phyloP scores from a whole-genome alignment of 1,284 basidiomycete species.

The Puccinia triticina region DNA sequence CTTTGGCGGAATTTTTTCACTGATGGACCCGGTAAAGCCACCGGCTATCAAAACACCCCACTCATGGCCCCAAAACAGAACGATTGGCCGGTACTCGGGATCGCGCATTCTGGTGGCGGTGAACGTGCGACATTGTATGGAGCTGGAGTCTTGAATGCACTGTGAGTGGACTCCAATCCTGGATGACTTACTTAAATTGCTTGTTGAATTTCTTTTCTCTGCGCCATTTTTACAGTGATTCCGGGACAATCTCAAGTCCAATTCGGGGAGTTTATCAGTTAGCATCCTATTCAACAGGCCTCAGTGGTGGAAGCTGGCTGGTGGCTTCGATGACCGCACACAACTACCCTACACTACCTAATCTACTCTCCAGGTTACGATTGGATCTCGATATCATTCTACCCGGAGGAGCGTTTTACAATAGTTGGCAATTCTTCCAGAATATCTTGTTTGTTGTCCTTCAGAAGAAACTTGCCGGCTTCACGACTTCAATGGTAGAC shows the following conservation, averaged over 20 bases:
- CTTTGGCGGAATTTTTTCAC: conserved; percentile 24
- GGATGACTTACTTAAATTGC: neutral
- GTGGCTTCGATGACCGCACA: conserved; percentile 56
- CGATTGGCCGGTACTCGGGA: conserved; percentile 35
- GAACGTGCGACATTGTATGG: conserved; percentile 36
- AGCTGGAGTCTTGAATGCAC: conserved; percentile 36
- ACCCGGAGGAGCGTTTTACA: neutral
- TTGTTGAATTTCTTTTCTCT: neutral
- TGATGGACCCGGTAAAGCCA: conserved; percentile 19
- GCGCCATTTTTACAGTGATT: conserved; percentile 17
- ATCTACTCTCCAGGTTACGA: neutral
- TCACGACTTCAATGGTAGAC: conserved; percentile 32
- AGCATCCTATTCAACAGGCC: conserved; percentile 58
- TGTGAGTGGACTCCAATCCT: conserved; percentile 17
- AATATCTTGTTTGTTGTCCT: neutral
- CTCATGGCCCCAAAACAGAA: neutral
- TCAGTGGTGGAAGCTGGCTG: conserved; percentile 59
- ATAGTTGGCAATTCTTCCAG: conserved; percentile 5
- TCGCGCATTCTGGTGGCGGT: conserved; percentile 42
- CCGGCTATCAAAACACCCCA: conserved; percentile 24
- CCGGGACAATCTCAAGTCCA: conserved; percentile 13
- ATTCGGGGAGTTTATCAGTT: conserved; percentile 58
- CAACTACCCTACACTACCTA: conserved; percentile 52
- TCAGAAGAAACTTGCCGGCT: conserved; percentile 27
- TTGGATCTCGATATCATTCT: conserved; percentile 11